A percentile compares a stretch with the other conserved stretches of the same genome.
Conservation (phyloP, 257 asterid species). For the Lycium ferocissimum region DNA sequence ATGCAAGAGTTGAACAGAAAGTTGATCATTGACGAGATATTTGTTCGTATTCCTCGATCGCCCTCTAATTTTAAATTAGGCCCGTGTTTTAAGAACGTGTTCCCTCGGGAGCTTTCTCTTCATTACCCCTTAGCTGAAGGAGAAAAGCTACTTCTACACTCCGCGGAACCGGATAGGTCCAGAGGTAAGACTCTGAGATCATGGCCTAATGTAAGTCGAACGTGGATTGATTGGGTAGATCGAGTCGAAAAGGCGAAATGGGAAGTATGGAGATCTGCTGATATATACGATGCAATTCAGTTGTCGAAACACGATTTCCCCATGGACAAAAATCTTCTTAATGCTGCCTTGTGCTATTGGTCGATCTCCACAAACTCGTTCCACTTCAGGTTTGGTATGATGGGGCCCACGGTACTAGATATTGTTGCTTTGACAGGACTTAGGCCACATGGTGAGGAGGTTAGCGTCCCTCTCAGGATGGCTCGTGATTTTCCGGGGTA, state of each 20-base stretch:
- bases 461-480: neutral
- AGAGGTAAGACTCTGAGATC: slow-evolving; percentile 9
- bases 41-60: slow-evolving; percentile 20
- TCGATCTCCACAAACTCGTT: slow-evolving; percentile 30
- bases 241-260: slow-evolving; percentile 29
- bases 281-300: slow-evolving; percentile 35
- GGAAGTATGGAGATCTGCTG: slow-evolving; percentile 30
- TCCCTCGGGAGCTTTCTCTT: slow-evolving; percentile 19
- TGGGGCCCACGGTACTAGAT: slow-evolving; percentile 33
- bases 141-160: slow-evolving; percentile 29
- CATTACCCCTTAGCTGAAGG: slow-evolving; percentile 33
- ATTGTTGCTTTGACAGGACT: slow-evolving; percentile 35
- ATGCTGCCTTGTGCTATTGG: slow-evolving; percentile 36
- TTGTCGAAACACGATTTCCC: slow-evolving; percentile 26
- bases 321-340: slow-evolving; percentile 22
- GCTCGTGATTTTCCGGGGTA: neutral
- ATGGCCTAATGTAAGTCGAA: slow-evolving; percentile 28
- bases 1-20: slow-evolving; percentile 19
- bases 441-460: slow-evolving; percentile 33
- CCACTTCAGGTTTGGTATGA: slow-evolving; percentile 36
- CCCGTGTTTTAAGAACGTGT: slow-evolving; percentile 28
- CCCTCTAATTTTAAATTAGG: neutral
- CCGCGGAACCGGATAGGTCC: neutral
- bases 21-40: neutral
- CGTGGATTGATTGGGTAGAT: slow-evolving; percentile 36